Evolutionary conservation across 306 rosid species (phyloP).

Genomic region (Aeschynomene evenia): DNA sequence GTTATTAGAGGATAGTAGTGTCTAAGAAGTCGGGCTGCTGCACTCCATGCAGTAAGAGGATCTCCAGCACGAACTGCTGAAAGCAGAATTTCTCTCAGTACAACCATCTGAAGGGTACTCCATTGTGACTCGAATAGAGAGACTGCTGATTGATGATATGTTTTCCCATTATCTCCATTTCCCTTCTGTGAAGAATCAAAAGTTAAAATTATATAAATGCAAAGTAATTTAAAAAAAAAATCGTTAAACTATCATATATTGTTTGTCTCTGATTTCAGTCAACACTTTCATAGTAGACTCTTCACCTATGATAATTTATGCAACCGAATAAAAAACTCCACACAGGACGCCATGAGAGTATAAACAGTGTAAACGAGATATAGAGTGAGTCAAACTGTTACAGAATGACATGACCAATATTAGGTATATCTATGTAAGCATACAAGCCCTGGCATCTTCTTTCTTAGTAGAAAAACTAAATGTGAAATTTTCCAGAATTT

Average conservation of each 20-base stretch:
- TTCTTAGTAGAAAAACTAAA: neutral
- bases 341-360: neutral
- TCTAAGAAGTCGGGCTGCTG: conserved; percentile 91
- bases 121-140: conserved; percentile 92
- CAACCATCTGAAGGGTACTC: conserved; percentile 98
- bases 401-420: neutral
- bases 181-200: conserved; percentile 58
- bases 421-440: neutral
- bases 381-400: neutral
- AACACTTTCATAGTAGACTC: neutral
- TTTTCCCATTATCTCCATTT: conserved; percentile 74
- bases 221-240: neutral
- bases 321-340: neutral
- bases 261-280: conserved; percentile 12
- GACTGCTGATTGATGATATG: conserved; percentile 77
- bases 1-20: conserved; percentile 92
- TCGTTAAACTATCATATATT: neutral
- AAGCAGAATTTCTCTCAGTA: conserved; percentile 87
- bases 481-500: neutral
- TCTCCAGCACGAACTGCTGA: conserved; percentile 97
- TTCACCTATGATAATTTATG: neutral
- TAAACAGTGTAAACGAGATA: neutral
- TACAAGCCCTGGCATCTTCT: neutral
- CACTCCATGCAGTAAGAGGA: conserved; percentile 99
- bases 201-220: conserved; percentile 21